phyloP scores from a whole-genome alignment of 2,329 filamentous ascomycete species.

The Penicillium brasilianum region DNA sequence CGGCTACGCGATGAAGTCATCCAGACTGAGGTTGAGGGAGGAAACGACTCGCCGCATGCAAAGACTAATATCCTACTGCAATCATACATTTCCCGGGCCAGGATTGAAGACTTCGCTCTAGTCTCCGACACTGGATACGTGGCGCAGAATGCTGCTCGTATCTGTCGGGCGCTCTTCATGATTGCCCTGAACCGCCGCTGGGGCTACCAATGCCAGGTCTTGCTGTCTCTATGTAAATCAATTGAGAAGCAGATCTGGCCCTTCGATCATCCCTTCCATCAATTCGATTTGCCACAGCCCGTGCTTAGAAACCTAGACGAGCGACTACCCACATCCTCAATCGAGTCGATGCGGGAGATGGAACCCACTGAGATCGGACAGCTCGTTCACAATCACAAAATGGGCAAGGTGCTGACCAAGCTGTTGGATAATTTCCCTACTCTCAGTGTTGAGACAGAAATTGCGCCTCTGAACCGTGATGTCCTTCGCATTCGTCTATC shows the following conservation, averaged over 20 bases:
- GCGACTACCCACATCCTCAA: constrained; percentile 72
- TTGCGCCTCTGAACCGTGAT: constrained; percentile 92
- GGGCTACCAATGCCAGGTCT: constrained; percentile 92
- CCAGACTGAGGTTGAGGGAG: constrained; percentile 77
- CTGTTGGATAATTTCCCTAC: constrained; percentile 92
- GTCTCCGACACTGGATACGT: constrained; percentile 93
- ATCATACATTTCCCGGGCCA: constrained; percentile 86
- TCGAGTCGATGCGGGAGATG: constrained; percentile 91
- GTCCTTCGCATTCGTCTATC: constrained; percentile 88
- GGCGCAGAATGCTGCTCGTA: constrained; percentile 91
- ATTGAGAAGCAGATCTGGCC: constrained; percentile 97
- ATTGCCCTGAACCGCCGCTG: constrained; percentile 92
- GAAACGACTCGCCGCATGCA: constrained; percentile 70
- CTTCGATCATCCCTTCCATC: constrained; percentile 90
- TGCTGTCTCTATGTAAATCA: constrained; percentile 91
- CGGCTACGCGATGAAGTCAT: constrained; percentile 72
- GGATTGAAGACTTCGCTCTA: constrained; percentile 90
- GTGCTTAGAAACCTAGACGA: constrained; percentile 83
- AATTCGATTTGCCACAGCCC: constrained; percentile 87
- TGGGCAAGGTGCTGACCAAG: constrained; percentile 80
- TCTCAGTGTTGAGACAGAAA: constrained; percentile 86
- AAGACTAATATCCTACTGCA: constrained; percentile 97
- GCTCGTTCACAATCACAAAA: constrained; percentile 86
- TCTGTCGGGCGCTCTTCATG: constrained; percentile 95
- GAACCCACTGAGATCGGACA: constrained; percentile 86